These are phyloP conservation scores for Pochonia chlamydosporia DNA, from an alignment of 2,329 filamentous ascomycete genomes.

Conservation along the genomic window DNA sequence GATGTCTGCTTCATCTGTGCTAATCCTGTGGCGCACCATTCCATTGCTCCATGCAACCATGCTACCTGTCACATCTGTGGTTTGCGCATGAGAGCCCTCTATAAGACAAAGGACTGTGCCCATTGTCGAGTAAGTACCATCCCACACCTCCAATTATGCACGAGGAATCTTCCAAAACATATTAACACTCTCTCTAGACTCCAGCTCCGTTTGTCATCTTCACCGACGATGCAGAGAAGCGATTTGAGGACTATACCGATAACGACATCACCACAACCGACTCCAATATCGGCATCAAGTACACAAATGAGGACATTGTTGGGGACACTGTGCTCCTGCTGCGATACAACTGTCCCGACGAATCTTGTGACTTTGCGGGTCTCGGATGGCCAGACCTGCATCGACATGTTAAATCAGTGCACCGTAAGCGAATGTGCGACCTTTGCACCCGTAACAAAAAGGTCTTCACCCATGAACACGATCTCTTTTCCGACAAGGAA, in stretches of 20 bases:
- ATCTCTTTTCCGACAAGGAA: slow-evolving; percentile 77
- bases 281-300: slow-evolving; percentile 84
- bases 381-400: slow-evolving; percentile 54
- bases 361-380: slow-evolving; percentile 73
- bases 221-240: slow-evolving; percentile 76
- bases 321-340: slow-evolving; percentile 85
- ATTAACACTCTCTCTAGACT: slow-evolving; percentile 40
- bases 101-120: slow-evolving; percentile 95
- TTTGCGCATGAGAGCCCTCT: slow-evolving; percentile 82
- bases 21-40: slow-evolving; percentile 79
- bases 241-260: slow-evolving; percentile 75
- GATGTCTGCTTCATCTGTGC: slow-evolving; percentile 98
- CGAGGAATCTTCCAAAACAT: neutral
- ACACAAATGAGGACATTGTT: slow-evolving; percentile 81
- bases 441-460: slow-evolving; percentile 92
- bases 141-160: neutral
- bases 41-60: slow-evolving; percentile 92
- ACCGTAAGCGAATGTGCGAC: slow-evolving; percentile 87
- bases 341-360: slow-evolving; percentile 90
- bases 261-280: slow-evolving; percentile 73
- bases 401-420: slow-evolving; percentile 74
- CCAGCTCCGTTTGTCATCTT: slow-evolving; percentile 82
- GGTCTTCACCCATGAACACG: slow-evolving; percentile 96
- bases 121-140: slow-evolving; percentile 71
- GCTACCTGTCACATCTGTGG: slow-evolving; percentile 95